Conservation (phyloP, 78 protist species). For the Dictyostelium brefeldianum region DNA sequence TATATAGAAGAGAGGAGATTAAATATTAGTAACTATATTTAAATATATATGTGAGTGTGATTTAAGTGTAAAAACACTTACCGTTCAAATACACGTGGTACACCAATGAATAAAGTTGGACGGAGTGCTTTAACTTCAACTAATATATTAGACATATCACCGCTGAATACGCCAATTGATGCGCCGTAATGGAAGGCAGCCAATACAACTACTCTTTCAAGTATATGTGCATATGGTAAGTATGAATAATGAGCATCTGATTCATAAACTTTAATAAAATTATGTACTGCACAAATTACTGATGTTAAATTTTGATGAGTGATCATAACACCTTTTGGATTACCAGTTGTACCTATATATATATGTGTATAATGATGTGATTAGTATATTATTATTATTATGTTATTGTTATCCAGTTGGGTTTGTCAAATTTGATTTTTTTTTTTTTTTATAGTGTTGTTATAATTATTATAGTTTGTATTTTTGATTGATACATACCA, state of each 20-base stretch:
- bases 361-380: neutral
- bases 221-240: slow-evolving; percentile 82
- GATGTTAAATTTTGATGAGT: slow-evolving; percentile 88
- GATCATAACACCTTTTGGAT: slow-evolving; percentile 91
- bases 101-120: slow-evolving; percentile 94
- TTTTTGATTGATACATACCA: no score
- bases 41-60: no score
- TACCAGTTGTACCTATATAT: slow-evolving; percentile 92
- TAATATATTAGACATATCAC: slow-evolving; percentile 72
- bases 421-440: slow-evolving; percentile 85
- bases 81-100: slow-evolving; percentile 90
- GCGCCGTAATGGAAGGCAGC: slow-evolving; percentile 60
- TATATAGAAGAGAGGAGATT: no score
- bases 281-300: slow-evolving; percentile 37
- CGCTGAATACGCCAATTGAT: slow-evolving; percentile 84
- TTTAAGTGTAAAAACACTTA: no score
- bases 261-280: slow-evolving; percentile 19
- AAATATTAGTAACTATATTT: no score
- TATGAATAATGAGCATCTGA: slow-evolving; percentile 87
- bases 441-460: no score
- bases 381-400: slow-evolving; percentile 25
- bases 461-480: no score
- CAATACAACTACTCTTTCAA: slow-evolving; percentile 85
- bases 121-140: slow-evolving; percentile 85
- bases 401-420: slow-evolving; percentile 52